Conservation (phyloP, 106 monocot species). For the Hemerocallis citrina region DNA sequence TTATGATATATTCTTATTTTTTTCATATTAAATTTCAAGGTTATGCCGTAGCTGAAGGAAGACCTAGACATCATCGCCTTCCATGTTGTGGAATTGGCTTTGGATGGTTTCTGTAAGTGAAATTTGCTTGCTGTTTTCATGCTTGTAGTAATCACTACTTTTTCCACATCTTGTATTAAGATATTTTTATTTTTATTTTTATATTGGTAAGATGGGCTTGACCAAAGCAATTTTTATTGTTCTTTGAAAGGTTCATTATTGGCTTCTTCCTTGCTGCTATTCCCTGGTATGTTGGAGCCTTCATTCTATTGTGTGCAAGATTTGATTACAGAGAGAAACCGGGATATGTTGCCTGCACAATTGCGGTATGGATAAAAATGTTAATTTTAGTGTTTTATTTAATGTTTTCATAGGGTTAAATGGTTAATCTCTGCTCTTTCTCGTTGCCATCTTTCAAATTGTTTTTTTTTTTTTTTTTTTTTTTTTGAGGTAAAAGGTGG, state of each 20-base stretch:
- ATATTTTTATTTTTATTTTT: background rate
- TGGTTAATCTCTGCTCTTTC: too few species aligned
- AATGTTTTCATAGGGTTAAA: too few species aligned
- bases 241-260: conserved; percentile 46
- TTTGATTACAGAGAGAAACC: conserved; percentile 76
- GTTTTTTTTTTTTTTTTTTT: too few species aligned
- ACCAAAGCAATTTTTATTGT: background rate
- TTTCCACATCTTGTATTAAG: too few species aligned
- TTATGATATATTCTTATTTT: background rate
- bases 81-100: conserved; percentile 25
- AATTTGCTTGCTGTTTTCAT: background rate
- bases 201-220: background rate
- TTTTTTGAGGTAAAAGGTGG: too few species aligned
- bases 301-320: conserved; percentile 51
- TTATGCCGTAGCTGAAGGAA: conserved; percentile 26
- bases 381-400: too few species aligned
- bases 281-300: conserved; percentile 88
- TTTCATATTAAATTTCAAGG: background rate
- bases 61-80: conserved; percentile 17
- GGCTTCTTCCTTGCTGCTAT: conserved; percentile 85
- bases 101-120: conserved; percentile 29
- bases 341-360: conserved; percentile 65
- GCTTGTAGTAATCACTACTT: background rate
- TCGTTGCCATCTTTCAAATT: too few species aligned
- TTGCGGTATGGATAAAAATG: conserved; percentile 39